Conservation (phyloP, 257 asterid genomes). For the Nicotiana otophora region DNA sequence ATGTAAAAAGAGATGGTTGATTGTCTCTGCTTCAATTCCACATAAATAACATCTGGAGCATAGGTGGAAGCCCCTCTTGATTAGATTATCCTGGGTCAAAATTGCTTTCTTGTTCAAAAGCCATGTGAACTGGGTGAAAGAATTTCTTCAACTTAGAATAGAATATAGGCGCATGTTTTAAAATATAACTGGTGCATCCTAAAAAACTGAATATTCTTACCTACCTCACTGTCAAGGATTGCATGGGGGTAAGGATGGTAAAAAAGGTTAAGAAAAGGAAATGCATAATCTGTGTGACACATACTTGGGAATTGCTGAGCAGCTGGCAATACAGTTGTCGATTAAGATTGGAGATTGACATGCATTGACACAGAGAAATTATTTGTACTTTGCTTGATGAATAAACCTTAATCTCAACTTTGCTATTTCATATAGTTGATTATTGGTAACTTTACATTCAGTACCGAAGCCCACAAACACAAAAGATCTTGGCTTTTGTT, state of each 20-base stretch:
- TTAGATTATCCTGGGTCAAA: too few relatives aligned
- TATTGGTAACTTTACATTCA: neutral
- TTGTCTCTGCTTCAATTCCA: too few relatives aligned
- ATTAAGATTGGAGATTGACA: neutral
- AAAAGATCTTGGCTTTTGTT: conserved; percentile 12
- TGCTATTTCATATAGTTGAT: conserved; percentile 23
- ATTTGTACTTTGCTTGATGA: neutral
- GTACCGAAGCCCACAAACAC: conserved; percentile 18
- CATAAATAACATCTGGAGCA: too few relatives aligned
- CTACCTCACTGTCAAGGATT: neutral
- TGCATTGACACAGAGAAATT: neutral
- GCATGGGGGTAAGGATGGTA: neutral
- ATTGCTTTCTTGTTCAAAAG: too few relatives aligned
- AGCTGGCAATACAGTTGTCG: neutral
- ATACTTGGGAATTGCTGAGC: neutral
- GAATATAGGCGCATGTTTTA: neutral
- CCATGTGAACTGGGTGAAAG: conserved; percentile 25
- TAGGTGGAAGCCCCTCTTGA: too few relatives aligned
- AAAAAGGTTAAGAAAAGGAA: neutral
- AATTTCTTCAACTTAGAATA: neutral
- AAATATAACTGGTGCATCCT: neutral
- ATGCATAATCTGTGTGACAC: neutral
- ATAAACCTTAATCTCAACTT: neutral
- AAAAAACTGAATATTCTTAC: neutral
- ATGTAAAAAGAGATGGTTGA: too few relatives aligned